Evolutionary conservation across 2,329 filamentous ascomycete species (phyloP).

Genomic region (Aspergillus sp.): DNA sequence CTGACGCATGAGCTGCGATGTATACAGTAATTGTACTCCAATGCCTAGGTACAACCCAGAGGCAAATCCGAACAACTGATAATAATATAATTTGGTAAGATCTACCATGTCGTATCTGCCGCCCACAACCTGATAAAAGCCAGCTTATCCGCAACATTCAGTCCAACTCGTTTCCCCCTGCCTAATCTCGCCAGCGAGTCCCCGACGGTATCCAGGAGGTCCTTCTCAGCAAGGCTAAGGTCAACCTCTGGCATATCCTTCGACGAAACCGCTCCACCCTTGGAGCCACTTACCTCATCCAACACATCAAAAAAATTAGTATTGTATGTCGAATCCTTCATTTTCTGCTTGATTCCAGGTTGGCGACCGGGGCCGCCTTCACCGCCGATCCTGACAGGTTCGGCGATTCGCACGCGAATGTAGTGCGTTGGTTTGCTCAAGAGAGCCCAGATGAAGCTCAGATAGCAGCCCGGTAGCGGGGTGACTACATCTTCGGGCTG

Average conservation of each 20-base stretch:
- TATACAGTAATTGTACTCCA: neutral
- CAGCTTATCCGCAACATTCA: conserved; percentile 79
- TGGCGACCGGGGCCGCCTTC: conserved; percentile 22
- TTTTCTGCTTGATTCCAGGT: conserved; percentile 4
- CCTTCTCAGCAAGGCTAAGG: conserved; percentile 59
- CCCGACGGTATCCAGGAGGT: conserved; percentile 72
- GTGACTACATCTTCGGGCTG: conserved; percentile 87
- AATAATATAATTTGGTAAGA: neutral
- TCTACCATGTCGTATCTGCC: conserved; percentile 32
- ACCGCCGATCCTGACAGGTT: conserved; percentile 53
- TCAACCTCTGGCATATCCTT: conserved; percentile 24
- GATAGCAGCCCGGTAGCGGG: conserved; percentile 73
- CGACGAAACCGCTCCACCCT: neutral
- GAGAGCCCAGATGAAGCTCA: conserved; percentile 79
- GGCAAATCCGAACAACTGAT: neutral
- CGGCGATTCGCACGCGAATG: conserved; percentile 87
- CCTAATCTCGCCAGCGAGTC: conserved; percentile 86
- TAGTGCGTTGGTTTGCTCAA: conserved; percentile 82
- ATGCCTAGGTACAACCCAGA: neutral
- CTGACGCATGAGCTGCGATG: too few relatives aligned
- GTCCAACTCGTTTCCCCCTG: conserved; percentile 80
- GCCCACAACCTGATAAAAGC: conserved; percentile 75
- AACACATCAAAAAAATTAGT: conserved; percentile 50
- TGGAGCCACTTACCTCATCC: conserved; percentile 33
- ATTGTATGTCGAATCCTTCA: conserved; percentile 36